Evolutionary conservation across 2,329 filamentous ascomycete genomes (phyloP), one percentile per base, ranked within the genome.

Genomic region (Pseudocercospora fuligena): DNA sequence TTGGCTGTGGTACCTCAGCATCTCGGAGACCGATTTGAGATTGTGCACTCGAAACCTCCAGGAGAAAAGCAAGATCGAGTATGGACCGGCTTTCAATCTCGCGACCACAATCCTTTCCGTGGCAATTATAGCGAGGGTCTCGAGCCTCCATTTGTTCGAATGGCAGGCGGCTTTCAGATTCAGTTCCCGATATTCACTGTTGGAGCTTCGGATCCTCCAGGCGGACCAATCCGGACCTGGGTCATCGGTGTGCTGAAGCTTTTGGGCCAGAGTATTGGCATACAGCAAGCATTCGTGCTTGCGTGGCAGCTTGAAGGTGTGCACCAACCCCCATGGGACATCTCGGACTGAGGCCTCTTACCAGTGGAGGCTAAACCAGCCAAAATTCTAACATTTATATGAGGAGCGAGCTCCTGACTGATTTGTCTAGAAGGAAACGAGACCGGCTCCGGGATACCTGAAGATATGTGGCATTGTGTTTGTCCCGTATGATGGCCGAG

Each of bases 391-490:
- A n/a, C n/a, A n/a, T 8, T 29, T 2, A 19, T 23, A 2, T 54
- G 7, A 54, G 51, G 21, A 58, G 16, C 9, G 54, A n/a, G 36
- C 31, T 59, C 54, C 64, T 66, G 56, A 63, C 60, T 66, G 60
- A 66, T 63, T 54, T 16, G 12, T 58, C 6, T 63, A 64, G 61
- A 61, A 67, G 65, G 65, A 21, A 54, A 57, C 58, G 61, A 67
- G 29, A 61, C 65, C 49, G 65, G 65, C 12, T 64, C 65, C 33
- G 65, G 65, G 5, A 67, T 67, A 1, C 65, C 65, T 36, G 65
- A 67, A 40, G 61, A 67, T 51, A 64, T 67, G 61, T 67, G 65
- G 65, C 65, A 67, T 54, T 67, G 65, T 33, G 60, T 58, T 14
- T 54, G 63, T 33, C 65, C 65, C 5, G 61, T 61, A 5, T 67